Conservation (phyloP, 768 basidiomycete genomes). For the Psilocybe cubensis region DNA sequence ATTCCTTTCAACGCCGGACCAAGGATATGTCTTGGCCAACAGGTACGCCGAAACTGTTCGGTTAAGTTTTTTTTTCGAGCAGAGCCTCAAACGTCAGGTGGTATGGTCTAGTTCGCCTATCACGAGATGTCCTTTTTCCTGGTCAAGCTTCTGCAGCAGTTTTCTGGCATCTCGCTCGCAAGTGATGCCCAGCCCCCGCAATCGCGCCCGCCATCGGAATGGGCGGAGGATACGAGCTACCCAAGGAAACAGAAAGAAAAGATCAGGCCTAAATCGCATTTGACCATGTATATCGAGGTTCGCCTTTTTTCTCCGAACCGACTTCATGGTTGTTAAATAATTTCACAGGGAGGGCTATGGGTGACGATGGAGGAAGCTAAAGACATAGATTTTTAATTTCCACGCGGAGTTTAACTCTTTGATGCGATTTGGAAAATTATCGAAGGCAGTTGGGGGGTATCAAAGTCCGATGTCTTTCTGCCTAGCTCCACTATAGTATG, state of each 20-base stretch:
- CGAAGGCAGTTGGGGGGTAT: too few species aligned
- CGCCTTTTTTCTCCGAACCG: constrained; percentile 8
- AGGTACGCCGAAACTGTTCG: constrained; percentile 44
- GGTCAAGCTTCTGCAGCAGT: constrained; percentile 51
- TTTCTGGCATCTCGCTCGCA: constrained; percentile 25
- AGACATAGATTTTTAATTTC: constrained; percentile 21
- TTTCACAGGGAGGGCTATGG: neutral
- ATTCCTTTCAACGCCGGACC: constrained; percentile 41
- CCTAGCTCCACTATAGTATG: too few species aligned
- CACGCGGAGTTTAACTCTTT: too few species aligned
- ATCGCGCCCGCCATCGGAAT: constrained; percentile 42
- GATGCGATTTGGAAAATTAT: too few species aligned
- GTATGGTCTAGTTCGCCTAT: constrained; percentile 32
- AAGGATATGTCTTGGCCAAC: constrained; percentile 46
- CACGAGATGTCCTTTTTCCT: constrained; percentile 49
- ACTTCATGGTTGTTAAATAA: neutral
- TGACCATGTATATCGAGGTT: constrained; percentile 42
- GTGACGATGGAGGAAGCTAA: constrained; percentile 3
- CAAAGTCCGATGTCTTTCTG: too few species aligned
- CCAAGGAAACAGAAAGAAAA: constrained; percentile 28
- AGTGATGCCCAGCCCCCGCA: neutral
- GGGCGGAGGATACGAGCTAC: constrained; percentile 32
- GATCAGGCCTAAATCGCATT: constrained; percentile 32
- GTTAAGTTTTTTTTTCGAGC: neutral
- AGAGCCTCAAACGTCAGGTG: neutral